Base-by-base conservation (phyloP, 2,329 filamentous ascomycete species). In the Paracoccidioides brasiliensis region DNA sequence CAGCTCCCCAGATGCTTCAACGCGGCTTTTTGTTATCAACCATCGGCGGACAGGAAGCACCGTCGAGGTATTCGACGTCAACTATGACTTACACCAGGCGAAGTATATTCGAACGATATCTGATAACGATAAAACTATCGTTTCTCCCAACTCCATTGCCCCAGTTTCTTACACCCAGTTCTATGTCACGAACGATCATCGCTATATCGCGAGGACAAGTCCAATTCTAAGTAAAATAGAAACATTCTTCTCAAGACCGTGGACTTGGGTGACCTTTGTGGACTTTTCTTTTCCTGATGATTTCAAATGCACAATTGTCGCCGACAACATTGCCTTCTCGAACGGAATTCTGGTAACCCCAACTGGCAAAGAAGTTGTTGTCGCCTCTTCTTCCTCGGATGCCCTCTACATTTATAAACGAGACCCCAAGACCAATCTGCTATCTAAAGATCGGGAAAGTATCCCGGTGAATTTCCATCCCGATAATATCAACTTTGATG, bases 121-220 rank as follows among this genome's bases (percentile, higher is more conserved):
- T 30, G 59, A 61, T 53, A 54, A 52, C 30, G 44, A 53, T 14
- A 46, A 57, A n/a, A 53, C 51, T 14, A 59, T 61, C 52, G 22
- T 59, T 15, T 61, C 58, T 5, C 58, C 59, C 14, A 58, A 58
- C 45, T 58, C 57, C 14, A 50, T 61, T 15, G 41, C 56, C 6
- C 55, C 59, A 1, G 49, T 58, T 32, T 61, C 59, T 5, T 60
- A 61, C 42, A 56, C 55, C 4, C 59, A 58, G 2, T 61, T 61
- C 32, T 61, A 61, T 41, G 53, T 60, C 30, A 60, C 59, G 7
- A 61, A 60, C 51, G 59, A 61, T 30, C 57, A 59, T 41, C 59
- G 45, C 38, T 52, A 56, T 4, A 54, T 57, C 15, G 54, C 45
- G 15, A 53, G 56, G n/a, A 60, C 50, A 14, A 54, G 56, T n/a